Percentiles rank a stretch among this genome's conserved stretches.
Conservation (phyloP, 306 rosid species). For the Vigna nakashimae region DNA sequence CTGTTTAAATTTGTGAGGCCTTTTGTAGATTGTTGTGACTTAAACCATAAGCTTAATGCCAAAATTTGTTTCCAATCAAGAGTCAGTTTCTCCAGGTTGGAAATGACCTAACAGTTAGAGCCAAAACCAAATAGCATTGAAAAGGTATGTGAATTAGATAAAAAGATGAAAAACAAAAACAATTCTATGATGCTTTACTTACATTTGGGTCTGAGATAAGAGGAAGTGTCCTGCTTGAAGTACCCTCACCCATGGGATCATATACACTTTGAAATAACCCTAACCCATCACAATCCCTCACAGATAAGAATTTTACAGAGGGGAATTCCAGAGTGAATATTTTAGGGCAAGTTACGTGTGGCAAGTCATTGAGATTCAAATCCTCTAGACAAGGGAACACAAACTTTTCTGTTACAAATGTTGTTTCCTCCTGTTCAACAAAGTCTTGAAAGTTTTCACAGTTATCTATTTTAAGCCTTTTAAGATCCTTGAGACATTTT, state of each 20-base stretch:
- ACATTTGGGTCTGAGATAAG: neutral
- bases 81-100: too few species aligned
- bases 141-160: too few species aligned
- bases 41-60: too few species aligned
- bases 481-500: neutral
- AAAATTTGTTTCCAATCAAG: too few species aligned
- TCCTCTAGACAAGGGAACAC: neutral
- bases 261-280: neutral
- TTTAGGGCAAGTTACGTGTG: neutral
- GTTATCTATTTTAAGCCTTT: neutral
- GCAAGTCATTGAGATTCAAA: neutral
- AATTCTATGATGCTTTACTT: neutral
- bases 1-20: too few species aligned
- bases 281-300: neutral
- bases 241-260: neutral
- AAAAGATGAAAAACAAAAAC: too few species aligned
- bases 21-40: too few species aligned
- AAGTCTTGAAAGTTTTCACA: neutral
- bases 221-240: neutral
- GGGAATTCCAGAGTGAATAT: neutral
- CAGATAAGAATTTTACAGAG: rapidly evolving
- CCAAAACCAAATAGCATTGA: too few species aligned
- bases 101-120: too few species aligned
- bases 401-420: neutral
- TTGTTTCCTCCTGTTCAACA: neutral